Evolutionary conservation across 2,329 filamentous ascomycete genomes (phyloP).

Genomic region (Ceratocystis destructans): DNA sequence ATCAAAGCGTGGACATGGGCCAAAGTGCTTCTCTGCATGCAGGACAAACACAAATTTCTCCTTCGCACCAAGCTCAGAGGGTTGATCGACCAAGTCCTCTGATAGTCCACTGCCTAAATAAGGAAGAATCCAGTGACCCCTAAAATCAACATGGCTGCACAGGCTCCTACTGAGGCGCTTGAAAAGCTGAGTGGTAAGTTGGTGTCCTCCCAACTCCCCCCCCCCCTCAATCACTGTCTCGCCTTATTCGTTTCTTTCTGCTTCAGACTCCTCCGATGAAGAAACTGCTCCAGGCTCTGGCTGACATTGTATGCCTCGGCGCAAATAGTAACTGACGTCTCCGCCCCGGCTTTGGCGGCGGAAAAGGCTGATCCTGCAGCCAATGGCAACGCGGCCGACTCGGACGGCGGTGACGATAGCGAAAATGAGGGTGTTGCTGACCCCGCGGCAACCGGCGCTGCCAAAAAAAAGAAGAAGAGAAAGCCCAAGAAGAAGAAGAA

Average conservation of each 20-base stretch:
- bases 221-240: background rate
- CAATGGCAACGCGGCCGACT: conserved; percentile 28
- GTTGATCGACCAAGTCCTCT: background rate
- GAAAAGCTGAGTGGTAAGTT: conserved; percentile 23
- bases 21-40: background rate
- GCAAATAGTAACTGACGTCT: conserved; percentile 25
- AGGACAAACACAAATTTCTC: conserved; percentile 2
- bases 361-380: conserved; percentile 26
- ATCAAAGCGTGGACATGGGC: conserved; percentile 1
- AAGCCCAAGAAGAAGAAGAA: conserved; percentile 61
- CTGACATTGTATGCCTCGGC: background rate
- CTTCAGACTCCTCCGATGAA: background rate
- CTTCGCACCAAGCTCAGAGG: background rate
- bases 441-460: conserved; percentile 9
- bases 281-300: conserved; percentile 14
- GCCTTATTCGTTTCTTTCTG: background rate
- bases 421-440: conserved; percentile 10
- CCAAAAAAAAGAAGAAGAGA: conserved; percentile 74
- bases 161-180: conserved; percentile 24
- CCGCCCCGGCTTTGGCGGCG: conserved; percentile 17
- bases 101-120: background rate
- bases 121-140: background rate
- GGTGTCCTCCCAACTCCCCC: background rate
- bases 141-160: conserved; percentile 22
- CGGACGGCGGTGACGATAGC: conserved; percentile 35